These are phyloP conservation scores for Polytrichum formosum DNA, from an alignment of 225 moss, liverwort and hornwort species.

Conservation along the genomic window DNA sequence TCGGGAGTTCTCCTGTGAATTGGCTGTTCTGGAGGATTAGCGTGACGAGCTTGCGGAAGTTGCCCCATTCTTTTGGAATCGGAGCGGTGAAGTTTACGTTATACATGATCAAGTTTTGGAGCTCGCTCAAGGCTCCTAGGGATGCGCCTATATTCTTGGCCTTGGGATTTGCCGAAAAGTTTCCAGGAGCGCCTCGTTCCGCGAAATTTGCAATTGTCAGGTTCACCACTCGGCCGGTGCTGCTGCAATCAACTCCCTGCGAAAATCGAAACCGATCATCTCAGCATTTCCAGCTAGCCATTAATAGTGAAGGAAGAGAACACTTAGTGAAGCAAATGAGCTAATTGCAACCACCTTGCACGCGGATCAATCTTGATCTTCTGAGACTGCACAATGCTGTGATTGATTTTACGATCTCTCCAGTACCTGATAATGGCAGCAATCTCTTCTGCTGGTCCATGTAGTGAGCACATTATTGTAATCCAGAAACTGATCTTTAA, in stretches of 20 bases:
- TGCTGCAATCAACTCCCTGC: slow-evolving; percentile 3
- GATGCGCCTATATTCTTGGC: background rate
- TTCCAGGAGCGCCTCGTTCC: background rate
- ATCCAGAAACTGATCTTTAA: slow-evolving; percentile 2
- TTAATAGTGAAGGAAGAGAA: no score
- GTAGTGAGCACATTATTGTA: background rate
- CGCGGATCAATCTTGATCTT: no score
- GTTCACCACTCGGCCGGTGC: background rate
- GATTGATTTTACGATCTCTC: background rate
- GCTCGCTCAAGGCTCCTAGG: background rate
- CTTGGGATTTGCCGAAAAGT: background rate
- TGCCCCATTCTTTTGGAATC: slow-evolving; percentile 9
- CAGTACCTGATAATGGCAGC: background rate
- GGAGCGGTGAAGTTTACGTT: slow-evolving; percentile 1
- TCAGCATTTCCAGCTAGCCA: background rate
- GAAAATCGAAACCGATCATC: background rate
- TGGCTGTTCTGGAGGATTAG: background rate
- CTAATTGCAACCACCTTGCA: background rate
- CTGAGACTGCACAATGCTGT: background rate
- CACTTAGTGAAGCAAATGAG: background rate
- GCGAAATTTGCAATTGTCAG: background rate
- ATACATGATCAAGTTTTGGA: background rate
- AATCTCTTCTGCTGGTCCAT: background rate
- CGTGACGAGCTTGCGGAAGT: background rate
- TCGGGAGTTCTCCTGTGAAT: background rate